phyloP scores from a whole-genome alignment of 1,139 yeast genomes.

The Pichia sp. region DNA sequence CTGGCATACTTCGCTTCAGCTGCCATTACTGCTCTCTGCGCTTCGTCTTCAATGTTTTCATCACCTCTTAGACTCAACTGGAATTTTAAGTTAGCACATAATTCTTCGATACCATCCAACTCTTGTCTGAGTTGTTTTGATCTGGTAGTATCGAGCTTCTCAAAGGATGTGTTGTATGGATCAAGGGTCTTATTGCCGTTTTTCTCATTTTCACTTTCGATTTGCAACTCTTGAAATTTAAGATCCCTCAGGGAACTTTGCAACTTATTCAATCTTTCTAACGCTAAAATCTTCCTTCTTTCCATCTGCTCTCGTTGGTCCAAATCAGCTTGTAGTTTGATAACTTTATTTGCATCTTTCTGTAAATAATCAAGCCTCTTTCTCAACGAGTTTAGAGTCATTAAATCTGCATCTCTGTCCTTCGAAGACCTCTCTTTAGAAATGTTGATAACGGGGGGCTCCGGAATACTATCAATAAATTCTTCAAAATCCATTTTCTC shows the following conservation, averaged over 20 bases:
- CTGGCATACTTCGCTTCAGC: slow-evolving; percentile 49
- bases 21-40: slow-evolving; percentile 29
- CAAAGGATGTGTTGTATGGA: slow-evolving; percentile 29
- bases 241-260: slow-evolving; percentile 59
- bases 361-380: slow-evolving; percentile 59
- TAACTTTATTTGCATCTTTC: slow-evolving; percentile 67
- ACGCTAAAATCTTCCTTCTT: slow-evolving; percentile 58
- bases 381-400: slow-evolving; percentile 49
- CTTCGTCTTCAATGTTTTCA: slow-evolving; percentile 25
- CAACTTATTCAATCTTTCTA: slow-evolving; percentile 62
- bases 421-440: slow-evolving; percentile 13
- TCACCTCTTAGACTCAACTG: slow-evolving; percentile 25
- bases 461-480: slow-evolving; percentile 21
- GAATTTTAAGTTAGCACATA: slow-evolving; percentile 27
- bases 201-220: slow-evolving; percentile 13
- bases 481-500: slow-evolving; percentile 80
- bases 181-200: slow-evolving; percentile 33
- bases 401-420: slow-evolving; percentile 33
- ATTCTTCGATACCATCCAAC: slow-evolving; percentile 25
- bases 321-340: slow-evolving; percentile 54
- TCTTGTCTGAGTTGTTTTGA: slow-evolving; percentile 24
- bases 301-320: slow-evolving; percentile 52
- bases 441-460: slow-evolving; percentile 14
- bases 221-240: slow-evolving; percentile 47
- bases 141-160: slow-evolving; percentile 18